A percentile compares a stretch with the other conserved stretches of the same genome.
Conservation (phyloP, 768 basidiomycete species). For the Obba rivulosa region DNA sequence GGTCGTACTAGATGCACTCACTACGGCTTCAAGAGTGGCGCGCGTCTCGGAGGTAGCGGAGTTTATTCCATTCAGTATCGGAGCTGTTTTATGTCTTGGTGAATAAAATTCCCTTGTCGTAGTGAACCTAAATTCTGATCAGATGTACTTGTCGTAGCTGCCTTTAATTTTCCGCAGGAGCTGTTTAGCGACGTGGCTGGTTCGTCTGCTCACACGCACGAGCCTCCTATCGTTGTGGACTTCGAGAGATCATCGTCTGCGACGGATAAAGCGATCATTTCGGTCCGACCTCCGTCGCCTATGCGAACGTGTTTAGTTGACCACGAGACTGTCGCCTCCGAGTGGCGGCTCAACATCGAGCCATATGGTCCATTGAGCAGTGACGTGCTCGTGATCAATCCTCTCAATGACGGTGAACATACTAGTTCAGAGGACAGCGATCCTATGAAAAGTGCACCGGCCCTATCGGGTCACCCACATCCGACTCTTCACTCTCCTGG, state of each 20-base stretch:
- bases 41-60: constrained; percentile 33
- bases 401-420: neutral
- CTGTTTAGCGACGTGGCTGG: too few relatives aligned
- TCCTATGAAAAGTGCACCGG: neutral
- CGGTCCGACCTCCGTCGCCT: too few relatives aligned
- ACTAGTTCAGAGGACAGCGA: neutral
- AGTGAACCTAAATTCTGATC: neutral
- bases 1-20: constrained; percentile 38
- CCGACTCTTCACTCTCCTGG: neutral
- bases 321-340: too few relatives aligned
- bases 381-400: neutral
- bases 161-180: constrained; percentile 10
- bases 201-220: neutral
- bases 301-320: too few relatives aligned
- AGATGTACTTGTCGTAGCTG: constrained; percentile 3
- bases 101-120: constrained; percentile 7
- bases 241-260: too few relatives aligned
- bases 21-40: constrained; percentile 30
- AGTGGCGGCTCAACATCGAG: too few relatives aligned
- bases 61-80: constrained; percentile 38
- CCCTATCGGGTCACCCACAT: neutral
- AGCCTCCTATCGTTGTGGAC: too few relatives aligned
- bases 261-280: too few relatives aligned
- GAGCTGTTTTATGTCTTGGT: constrained; percentile 38
- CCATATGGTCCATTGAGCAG: too few relatives aligned